phyloP scores from a whole-genome alignment of 2,329 filamentous ascomycete genomes.

The Aspergillus pseudotamarii region DNA sequence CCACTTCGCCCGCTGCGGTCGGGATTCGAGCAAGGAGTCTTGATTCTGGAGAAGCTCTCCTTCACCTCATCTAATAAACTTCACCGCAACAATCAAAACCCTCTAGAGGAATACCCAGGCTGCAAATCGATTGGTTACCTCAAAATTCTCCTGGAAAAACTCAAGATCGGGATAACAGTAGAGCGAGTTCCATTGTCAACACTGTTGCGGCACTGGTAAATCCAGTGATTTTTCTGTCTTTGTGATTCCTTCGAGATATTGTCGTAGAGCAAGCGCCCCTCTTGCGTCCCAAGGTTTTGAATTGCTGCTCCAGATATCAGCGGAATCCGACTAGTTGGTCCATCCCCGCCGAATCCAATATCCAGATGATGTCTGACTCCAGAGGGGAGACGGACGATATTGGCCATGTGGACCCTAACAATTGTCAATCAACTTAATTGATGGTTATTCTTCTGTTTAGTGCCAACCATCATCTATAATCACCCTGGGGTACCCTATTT shows the following conservation, averaged over 20 bases:
- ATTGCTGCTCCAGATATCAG: constrained; percentile 46
- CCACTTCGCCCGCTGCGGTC: constrained; percentile 21
- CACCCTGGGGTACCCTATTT: constrained; percentile 30
- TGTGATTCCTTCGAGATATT: constrained; percentile 49
- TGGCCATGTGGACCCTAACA: constrained; percentile 57
- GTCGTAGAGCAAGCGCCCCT: constrained; percentile 55
- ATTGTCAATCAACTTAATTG: neutral
- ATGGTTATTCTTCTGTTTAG: fast-evolving
- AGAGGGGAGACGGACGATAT: constrained; percentile 55
- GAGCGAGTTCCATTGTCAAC: constrained; percentile 44
- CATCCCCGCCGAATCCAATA: constrained; percentile 65
- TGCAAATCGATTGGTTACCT: constrained; percentile 43
- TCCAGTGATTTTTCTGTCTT: constrained; percentile 55
- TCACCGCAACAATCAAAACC: constrained; percentile 38
- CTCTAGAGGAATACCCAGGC: constrained; percentile 36
- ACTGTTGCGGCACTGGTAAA: constrained; percentile 49
- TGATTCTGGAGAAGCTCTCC: constrained; percentile 4
- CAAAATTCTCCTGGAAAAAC: constrained; percentile 43
- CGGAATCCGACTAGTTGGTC: constrained; percentile 59
- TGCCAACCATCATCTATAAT: constrained; percentile 30
- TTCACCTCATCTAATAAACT: constrained; percentile 37
- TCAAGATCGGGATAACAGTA: constrained; percentile 47
- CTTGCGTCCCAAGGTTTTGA: constrained; percentile 57
- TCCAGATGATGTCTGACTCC: constrained; percentile 57
- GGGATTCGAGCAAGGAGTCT: neutral